Evolutionary conservation across 2,329 filamentous ascomycete species (phyloP).

Genomic region (Phyllosticta citriasiana): DNA sequence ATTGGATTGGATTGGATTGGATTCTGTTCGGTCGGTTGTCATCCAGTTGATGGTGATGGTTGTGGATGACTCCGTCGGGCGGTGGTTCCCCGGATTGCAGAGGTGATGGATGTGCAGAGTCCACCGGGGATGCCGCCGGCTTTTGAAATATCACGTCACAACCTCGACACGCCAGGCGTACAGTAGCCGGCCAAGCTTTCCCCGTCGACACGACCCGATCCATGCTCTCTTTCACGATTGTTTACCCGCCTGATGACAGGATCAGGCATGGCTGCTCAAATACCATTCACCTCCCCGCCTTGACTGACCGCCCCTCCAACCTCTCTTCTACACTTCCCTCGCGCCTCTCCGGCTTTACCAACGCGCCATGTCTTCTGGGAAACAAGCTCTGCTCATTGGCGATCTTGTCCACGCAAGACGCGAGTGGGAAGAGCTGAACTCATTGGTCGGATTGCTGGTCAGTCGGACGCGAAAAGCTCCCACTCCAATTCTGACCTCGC

Average conservation of each 20-base stretch:
- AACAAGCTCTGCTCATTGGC: constrained; percentile 36
- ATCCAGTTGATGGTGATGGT: too few relatives aligned
- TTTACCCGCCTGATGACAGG: background rate
- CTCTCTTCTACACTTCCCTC: background rate
- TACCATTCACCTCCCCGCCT: background rate
- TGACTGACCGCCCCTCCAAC: background rate
- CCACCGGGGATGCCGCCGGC: background rate
- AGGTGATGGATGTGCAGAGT: too few relatives aligned
- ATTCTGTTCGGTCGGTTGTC: too few relatives aligned
- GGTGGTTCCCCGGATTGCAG: too few relatives aligned
- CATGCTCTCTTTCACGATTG: background rate
- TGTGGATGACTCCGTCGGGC: too few relatives aligned
- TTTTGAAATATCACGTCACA: background rate
- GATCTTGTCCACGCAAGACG: constrained; percentile 34
- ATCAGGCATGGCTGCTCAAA: background rate
- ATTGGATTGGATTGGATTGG: too few relatives aligned
- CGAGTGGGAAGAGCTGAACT: constrained; percentile 35
- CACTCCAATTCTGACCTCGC: background rate
- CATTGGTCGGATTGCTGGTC: constrained; percentile 23
- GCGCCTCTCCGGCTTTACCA: background rate
- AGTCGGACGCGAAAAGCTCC: background rate
- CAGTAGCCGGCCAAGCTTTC: background rate
- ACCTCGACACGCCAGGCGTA: background rate
- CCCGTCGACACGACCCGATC: background rate
- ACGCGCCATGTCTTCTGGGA: constrained; percentile 6